Percentiles rank a stretch among this genome's conserved stretches.
Conservation (phyloP, 2,329 filamentous ascomycete species). For the Bimuria novae-zelandiae region DNA sequence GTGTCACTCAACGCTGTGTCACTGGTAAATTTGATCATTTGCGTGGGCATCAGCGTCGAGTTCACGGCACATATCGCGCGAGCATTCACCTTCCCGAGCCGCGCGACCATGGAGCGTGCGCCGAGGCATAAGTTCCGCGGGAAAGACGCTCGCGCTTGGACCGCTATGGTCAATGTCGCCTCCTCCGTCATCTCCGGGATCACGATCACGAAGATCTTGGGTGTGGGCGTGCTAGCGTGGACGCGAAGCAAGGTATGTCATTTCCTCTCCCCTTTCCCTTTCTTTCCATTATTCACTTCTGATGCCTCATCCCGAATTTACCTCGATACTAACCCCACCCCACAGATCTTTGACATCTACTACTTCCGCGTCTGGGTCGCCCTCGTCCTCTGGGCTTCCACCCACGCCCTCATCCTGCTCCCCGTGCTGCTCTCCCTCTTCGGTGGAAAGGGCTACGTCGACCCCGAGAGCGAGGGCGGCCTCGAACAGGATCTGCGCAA, state of each 20-base stretch:
- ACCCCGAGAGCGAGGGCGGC: constrained; percentile 84
- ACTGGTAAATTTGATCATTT: constrained; percentile 95
- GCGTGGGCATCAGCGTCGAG: constrained; percentile 93
- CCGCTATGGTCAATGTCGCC: constrained; percentile 91
- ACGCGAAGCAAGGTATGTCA: constrained; percentile 74
- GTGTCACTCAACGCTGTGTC: constrained; percentile 95
- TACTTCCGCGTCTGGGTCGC: constrained; percentile 98
- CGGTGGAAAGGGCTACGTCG: constrained; percentile 82
- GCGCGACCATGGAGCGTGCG: constrained; percentile 78
- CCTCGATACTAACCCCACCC: not conserved
- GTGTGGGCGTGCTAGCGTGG: constrained; percentile 89
- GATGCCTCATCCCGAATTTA: not conserved
- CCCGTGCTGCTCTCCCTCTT: constrained; percentile 85
- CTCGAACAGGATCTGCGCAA: constrained; percentile 86
- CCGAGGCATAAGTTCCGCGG: constrained; percentile 74
- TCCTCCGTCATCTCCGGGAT: constrained; percentile 95
- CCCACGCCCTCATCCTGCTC: constrained; percentile 87
- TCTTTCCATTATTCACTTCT: not conserved
- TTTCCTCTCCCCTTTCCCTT: not conserved
- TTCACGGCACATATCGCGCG: constrained; percentile 97
- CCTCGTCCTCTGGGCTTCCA: constrained; percentile 84
- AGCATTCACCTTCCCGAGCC: constrained; percentile 91
- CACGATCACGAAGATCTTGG: constrained; percentile 91
- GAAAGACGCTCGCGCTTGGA: constrained; percentile 86
- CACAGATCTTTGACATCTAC: constrained; percentile 92